Base-by-base conservation (phyloP, 2,329 filamentous ascomycete species). In the Penicillium sp. region DNA sequence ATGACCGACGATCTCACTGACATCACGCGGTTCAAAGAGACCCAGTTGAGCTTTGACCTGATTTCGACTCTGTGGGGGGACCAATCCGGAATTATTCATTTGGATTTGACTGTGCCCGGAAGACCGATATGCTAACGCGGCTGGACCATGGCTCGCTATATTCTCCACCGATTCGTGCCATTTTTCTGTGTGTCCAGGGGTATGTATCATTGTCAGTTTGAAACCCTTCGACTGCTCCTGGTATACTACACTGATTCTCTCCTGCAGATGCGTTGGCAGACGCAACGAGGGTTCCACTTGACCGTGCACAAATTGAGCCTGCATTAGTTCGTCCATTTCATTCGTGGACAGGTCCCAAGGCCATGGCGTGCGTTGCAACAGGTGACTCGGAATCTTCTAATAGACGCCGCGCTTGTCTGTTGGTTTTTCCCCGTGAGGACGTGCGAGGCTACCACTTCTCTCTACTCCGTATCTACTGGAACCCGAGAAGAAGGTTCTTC, bases 391-490 rank as follows among this genome's bases (percentile, higher is more conserved):
- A 45, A 41, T 59, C 54, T 52, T 52, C 59, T 57, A 61, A 60
- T 61, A 58, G 57, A 60, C 54, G 56, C 54, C 27, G 52, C 47
- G 56, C 59, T 51, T 59, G 55, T 51, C 47, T 60, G 59, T 61
- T 61, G 58, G 58, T 55, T 60, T 56, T 56, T 18, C 2, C 2
- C 15, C 15, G 15, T 18, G 6, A 40, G 20, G 37, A 25, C 37
- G 20, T 27, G 10, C 20, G 6, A 27, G 20, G n/a, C 12, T 15
- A 15, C 37, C 24, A 9, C 9, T 35, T 5, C 10, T 18, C 15
- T 18, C 15, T 18, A 18, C 15, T 9, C 6, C 8, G n/a, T 15
- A 33, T 7, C n/a, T 33, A 18, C 3, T 8, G 32, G 8, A 40
- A 46, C 15, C 25, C 13, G 40, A 32, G 32, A 47, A 35, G 15